Evolutionary conservation across 2,329 filamentous ascomycete species (phyloP).

Genomic region (Stemphylium lycopersici): DNA sequence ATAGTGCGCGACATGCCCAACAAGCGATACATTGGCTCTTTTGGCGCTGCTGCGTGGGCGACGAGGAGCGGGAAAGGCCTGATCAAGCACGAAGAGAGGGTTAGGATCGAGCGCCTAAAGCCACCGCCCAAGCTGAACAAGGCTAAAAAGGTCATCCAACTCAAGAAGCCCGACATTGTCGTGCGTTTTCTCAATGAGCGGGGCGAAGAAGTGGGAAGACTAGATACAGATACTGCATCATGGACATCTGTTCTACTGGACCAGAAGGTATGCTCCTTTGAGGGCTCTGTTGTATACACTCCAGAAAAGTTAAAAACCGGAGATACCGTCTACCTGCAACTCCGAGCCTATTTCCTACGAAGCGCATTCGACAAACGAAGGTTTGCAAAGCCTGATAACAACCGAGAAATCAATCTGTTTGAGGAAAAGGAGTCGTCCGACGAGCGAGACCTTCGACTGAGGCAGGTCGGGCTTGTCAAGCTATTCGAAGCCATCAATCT

Average conservation of each 20-base stretch:
- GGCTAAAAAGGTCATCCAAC: conserved; percentile 55
- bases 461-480: conserved; percentile 86
- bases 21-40: conserved; percentile 83
- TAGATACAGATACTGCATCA: conserved; percentile 83
- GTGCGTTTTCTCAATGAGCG: conserved; percentile 84
- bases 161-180: conserved; percentile 79
- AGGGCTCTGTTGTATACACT: conserved; percentile 86
- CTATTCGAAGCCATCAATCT: conserved; percentile 89
- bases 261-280: conserved; percentile 85
- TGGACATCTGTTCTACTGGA: conserved; percentile 95
- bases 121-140: conserved; percentile 61
- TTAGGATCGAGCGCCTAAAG: conserved; percentile 86
- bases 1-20: conserved; percentile 55
- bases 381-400: conserved; percentile 69
- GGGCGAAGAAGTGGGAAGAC: conserved; percentile 82
- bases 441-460: conserved; percentile 80
- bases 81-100: conserved; percentile 79
- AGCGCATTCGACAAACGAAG: conserved; percentile 72
- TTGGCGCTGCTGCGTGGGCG: conserved; percentile 90
- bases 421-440: conserved; percentile 85
- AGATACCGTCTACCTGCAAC: conserved; percentile 91
- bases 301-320: conserved; percentile 86
- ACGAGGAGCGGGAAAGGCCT: conserved; percentile 80
- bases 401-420: conserved; percentile 75
- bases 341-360: conserved; percentile 76